Base-by-base conservation (phyloP, 257 asterid species). In the Nicotiana sylvestris region DNA sequence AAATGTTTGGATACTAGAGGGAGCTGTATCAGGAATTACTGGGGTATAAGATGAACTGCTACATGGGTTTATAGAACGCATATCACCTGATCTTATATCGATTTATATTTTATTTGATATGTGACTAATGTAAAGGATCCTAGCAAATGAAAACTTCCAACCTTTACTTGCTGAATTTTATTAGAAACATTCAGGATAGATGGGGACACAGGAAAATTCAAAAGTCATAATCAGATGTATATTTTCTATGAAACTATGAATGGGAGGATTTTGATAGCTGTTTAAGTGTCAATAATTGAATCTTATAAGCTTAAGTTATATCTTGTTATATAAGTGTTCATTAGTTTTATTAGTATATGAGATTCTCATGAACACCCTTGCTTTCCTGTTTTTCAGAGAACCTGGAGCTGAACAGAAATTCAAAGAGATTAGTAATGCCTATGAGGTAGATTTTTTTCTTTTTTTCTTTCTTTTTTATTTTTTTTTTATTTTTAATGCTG, bases 371-470 rank as follows among this genome's bases (percentile, higher is more conserved):
- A 80, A 64, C 84, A 84, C 65, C 78, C 83, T 25, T 81, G 49
- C 58, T 53, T 80, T 39, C 81, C 11, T 82, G 72, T 66, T 80
- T 82, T 85, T 85, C 91, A 96, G 99, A 87, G 98, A 92, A 87
- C 81, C 98, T 82, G 95, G 92, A 82, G 99, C 99, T 53, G 99
- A 96, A 84, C 89, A 89, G n/a, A 96, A 94, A 83, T 96, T 96
- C 83, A 96, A 96, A 89, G 98, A 96, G 91, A 91, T 96, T 53
- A 92, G 99, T 84, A 94, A 96, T 88, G 98, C 99, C 11, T 96
- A 96, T 81, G 99, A 96, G 98, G 99, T 96, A 88, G 81, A 80
- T 72, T 83, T 82, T 65, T 25, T 62, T 61, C 69, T 84, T 53
- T 13, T 53, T 15, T 15, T 13, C 2, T n/a, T n/a, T n/a, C n/a